These are phyloP conservation scores for Trypanosoma lewisi DNA, from an alignment of 208 protist species.

Conservation along the genomic window DNA sequence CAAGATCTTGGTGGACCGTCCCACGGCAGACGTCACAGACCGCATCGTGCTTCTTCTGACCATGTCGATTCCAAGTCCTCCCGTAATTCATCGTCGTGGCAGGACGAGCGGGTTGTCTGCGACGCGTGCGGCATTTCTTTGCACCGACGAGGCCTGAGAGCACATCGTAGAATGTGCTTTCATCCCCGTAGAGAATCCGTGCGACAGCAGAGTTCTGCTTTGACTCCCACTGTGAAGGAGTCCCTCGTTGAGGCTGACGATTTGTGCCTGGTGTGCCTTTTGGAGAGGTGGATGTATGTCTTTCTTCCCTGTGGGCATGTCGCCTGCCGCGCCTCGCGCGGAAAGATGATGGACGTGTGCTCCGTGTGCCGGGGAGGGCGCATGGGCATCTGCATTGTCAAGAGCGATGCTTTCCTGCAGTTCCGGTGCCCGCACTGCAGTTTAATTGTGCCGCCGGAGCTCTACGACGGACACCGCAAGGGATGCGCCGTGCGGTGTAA, in stretches of 20 bases:
- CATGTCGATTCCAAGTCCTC: neutral
- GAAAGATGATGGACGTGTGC: constrained; percentile 49
- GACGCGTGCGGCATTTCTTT: constrained; percentile 42
- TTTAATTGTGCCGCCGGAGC: constrained; percentile 57
- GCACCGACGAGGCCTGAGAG: constrained; percentile 50
- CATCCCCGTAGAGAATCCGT: constrained; percentile 29
- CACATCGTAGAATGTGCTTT: constrained; percentile 59
- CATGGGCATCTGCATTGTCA: constrained; percentile 53
- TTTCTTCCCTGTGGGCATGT: constrained; percentile 90
- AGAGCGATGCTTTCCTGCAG: constrained; percentile 37
- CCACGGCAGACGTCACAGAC: too few relatives aligned
- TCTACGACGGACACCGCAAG: constrained; percentile 83
- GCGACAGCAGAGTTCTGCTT: constrained; percentile 9
- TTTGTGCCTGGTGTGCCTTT: constrained; percentile 77
- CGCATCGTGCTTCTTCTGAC: neutral
- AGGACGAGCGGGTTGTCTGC: constrained; percentile 18
- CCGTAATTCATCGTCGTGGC: neutral
- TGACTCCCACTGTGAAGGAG: neutral
- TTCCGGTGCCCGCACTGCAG: constrained; percentile 74
- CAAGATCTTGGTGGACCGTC: neutral
- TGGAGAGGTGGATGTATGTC: constrained; percentile 45
- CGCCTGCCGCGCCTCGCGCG: constrained; percentile 65
- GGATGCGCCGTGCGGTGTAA: constrained; percentile 64
- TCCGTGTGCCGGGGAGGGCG: constrained; percentile 74
- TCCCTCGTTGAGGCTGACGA: constrained; percentile 40